These are phyloP conservation scores for Aspergillus flavus DNA, from an alignment of 2,329 filamentous ascomycete species.

Conservation along the genomic window DNA sequence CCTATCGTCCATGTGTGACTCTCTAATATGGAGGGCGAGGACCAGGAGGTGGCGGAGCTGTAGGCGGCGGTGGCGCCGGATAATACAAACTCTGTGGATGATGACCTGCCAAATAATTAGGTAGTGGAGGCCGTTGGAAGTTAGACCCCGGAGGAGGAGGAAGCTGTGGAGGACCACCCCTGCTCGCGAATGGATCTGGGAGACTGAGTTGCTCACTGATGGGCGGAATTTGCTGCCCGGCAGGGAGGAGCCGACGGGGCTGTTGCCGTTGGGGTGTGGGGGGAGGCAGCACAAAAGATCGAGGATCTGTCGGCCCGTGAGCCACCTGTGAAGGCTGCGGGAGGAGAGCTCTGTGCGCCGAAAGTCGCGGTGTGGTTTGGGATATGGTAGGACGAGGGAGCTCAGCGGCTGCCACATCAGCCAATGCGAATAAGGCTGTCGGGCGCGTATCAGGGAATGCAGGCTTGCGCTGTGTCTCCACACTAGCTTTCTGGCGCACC, in stretches of 20 bases:
- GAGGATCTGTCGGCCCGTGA: constrained; percentile 35
- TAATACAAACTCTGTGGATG: constrained; percentile 28
- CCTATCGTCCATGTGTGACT: background rate
- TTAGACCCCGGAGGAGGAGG: constrained; percentile 44
- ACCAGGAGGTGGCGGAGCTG: constrained; percentile 19
- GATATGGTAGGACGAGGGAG: constrained; percentile 31
- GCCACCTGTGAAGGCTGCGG: constrained; percentile 24
- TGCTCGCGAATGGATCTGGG: constrained; percentile 41
- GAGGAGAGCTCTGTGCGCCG: constrained; percentile 33
- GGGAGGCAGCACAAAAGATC: constrained; percentile 32
- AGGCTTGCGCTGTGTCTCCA: constrained; percentile 12
- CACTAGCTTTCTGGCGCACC: constrained; percentile 11
- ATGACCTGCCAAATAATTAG: constrained; percentile 29
- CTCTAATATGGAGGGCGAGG: constrained; percentile 24
- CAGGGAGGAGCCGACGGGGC: constrained; percentile 41
- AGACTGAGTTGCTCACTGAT: constrained; percentile 36
- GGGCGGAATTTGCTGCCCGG: constrained; percentile 34
- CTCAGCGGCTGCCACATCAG: constrained; percentile 39
- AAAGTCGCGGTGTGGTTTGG: constrained; percentile 50
- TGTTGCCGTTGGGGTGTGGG: constrained; percentile 32
- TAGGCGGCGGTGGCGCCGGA: constrained; percentile 23
- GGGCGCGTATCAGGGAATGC: constrained; percentile 19
- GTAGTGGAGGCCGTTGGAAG: constrained; percentile 37
- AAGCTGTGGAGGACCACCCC: constrained; percentile 40
- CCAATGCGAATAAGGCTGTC: constrained; percentile 38